phyloP scores from a whole-genome alignment of 768 basidiomycete species.

The Clitopilus hobsonii region DNA sequence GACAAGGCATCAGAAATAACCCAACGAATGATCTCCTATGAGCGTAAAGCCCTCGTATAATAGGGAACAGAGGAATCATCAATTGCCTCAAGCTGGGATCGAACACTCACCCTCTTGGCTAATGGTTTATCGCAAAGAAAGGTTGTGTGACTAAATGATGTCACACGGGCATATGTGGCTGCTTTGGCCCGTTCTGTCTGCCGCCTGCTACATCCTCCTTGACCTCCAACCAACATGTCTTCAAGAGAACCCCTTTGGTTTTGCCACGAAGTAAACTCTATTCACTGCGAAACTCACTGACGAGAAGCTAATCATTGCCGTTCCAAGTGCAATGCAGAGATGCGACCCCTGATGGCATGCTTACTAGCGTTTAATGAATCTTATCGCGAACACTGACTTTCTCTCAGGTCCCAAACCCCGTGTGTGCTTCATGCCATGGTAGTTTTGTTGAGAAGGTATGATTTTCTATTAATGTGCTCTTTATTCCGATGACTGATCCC shows the following conservation, averaged over 20 bases:
- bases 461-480: neutral
- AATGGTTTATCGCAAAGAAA: neutral
- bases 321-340: conserved; percentile 80
- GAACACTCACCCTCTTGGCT: conserved; percentile 16
- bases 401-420: conserved; percentile 69
- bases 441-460: conserved; percentile 79
- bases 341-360: conserved; percentile 80
- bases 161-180: neutral
- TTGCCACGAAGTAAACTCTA: conserved; percentile 59
- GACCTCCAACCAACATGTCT: conserved; percentile 43
- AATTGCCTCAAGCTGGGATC: conserved; percentile 6
- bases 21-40: conserved; percentile 38
- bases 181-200: conserved; percentile 10
- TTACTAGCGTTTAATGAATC: neutral
- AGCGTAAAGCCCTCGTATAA: conserved; percentile 41
- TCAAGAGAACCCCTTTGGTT: conserved; percentile 73
- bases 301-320: conserved; percentile 7
- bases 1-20: conserved; percentile 33
- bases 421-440: conserved; percentile 78
- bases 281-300: neutral
- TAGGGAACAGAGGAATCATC: conserved; percentile 61
- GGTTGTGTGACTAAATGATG: neutral
- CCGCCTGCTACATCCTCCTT: conserved; percentile 8
- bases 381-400: conserved; percentile 7
- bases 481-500: conserved; percentile 1